Evolutionary conservation across 129 eudicot species (phyloP).

Genomic region (Arctium minus): DNA sequence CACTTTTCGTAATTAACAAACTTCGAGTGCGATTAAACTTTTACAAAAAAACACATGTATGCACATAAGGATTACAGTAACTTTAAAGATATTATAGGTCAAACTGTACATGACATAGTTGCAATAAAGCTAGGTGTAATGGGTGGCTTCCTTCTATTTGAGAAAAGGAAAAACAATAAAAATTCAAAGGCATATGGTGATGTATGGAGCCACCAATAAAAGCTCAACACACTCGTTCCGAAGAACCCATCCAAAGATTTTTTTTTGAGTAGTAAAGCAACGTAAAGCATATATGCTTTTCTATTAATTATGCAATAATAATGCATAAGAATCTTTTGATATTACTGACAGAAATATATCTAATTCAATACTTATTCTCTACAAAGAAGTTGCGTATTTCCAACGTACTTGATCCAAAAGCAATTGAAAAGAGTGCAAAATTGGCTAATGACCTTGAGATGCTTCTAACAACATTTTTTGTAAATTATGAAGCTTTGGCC

Average conservation of each 20-base stretch:
- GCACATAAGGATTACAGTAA: background rate
- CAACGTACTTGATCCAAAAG: background rate
- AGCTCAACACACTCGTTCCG: background rate
- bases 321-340: background rate
- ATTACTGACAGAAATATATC: background rate
- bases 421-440: background rate
- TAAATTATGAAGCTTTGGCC: background rate
- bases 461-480: no score
- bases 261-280: constrained; percentile 33
- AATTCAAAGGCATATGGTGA: background rate
- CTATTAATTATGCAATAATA: constrained; percentile 8
- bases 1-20: background rate
- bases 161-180: constrained; percentile 3
- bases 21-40: background rate
- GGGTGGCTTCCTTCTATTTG: background rate
- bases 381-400: background rate
- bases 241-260: constrained; percentile 26
- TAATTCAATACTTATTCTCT: background rate
- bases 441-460: background rate
- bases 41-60: background rate
- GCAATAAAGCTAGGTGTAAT: background rate
- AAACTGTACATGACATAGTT: background rate
- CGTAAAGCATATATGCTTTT: constrained; percentile 50
- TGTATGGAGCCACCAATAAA: constrained; percentile 14
- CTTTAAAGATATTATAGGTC: background rate